Evolutionary conservation across 805 yeast species (phyloP).

Genomic region (Candida verbasci): DNA sequence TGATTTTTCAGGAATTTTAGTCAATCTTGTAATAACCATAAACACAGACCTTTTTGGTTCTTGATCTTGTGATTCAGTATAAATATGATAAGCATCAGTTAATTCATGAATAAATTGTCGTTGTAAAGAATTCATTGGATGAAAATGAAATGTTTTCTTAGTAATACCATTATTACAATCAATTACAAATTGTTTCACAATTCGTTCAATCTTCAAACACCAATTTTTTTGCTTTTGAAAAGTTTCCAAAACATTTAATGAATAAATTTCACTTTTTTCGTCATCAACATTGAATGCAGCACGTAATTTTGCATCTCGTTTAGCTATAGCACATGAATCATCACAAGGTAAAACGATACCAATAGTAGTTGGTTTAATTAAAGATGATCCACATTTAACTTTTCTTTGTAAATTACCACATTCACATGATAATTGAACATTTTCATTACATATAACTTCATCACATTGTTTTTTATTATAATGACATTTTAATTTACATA

Average conservation of each 20-base stretch:
- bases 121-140: slow-evolving; percentile 68
- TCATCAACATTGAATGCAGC: slow-evolving; percentile 48
- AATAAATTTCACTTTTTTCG: slow-evolving; percentile 26
- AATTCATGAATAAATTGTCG: slow-evolving; percentile 68
- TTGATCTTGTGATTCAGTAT: slow-evolving; percentile 71
- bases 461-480: slow-evolving; percentile 47
- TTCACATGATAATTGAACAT: slow-evolving; percentile 49
- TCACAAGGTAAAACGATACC: slow-evolving; percentile 55
- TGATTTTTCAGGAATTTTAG: slow-evolving; percentile 42
- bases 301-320: slow-evolving; percentile 58
- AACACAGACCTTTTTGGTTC: slow-evolving; percentile 77
- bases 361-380: slow-evolving; percentile 23
- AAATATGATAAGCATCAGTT: slow-evolving; percentile 54
- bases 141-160: slow-evolving; percentile 52
- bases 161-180: slow-evolving; percentile 21
- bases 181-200: slow-evolving; percentile 46
- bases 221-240: slow-evolving; percentile 58
- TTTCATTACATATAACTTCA: slow-evolving; percentile 45
- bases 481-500: slow-evolving; percentile 64
- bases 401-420: slow-evolving; percentile 56
- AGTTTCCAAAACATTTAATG: slow-evolving; percentile 42
- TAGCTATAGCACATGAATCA: slow-evolving; percentile 58
- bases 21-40: slow-evolving; percentile 37
- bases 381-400: slow-evolving; percentile 57
- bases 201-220: slow-evolving; percentile 61